phyloP scores from a whole-genome alignment of 1,139 yeast species.

The Kodamaea sp. region DNA sequence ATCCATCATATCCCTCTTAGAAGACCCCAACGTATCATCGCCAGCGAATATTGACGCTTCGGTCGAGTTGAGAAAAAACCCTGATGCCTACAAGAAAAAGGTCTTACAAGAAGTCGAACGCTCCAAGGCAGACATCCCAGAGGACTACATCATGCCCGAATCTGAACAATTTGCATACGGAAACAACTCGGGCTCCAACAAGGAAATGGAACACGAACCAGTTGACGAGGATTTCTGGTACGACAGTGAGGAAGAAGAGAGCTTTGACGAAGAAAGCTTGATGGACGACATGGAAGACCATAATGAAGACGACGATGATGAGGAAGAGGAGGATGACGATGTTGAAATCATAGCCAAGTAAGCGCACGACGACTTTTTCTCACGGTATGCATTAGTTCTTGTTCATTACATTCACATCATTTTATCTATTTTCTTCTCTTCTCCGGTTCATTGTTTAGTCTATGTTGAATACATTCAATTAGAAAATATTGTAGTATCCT shows the following conservation, averaged over 20 bases:
- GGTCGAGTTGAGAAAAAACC: conserved; percentile 83
- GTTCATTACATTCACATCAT: conserved; percentile 8
- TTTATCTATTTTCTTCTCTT: conserved; percentile 4
- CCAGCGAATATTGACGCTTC: conserved; percentile 99
- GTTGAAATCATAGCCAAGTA: conserved; percentile 30
- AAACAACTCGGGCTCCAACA: conserved; percentile 38
- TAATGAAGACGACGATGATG: conserved; percentile 59
- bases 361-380: conserved; percentile 1
- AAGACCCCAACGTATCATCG: conserved; percentile 88
- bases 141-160: conserved; percentile 80
- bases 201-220: conserved; percentile 57
- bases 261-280: conserved; percentile 55
- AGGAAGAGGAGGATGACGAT: conserved; percentile 50
- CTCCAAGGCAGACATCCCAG: conserved; percentile 82
- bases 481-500: conserved; percentile 2
- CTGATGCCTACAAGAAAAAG: conserved; percentile 75
- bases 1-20: conserved; percentile 83
- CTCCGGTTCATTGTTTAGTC: conserved; percentile 4
- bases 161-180: conserved; percentile 61
- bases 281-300: conserved; percentile 57
- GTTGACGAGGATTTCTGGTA: conserved; percentile 89
- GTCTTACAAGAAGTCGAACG: conserved; percentile 83
- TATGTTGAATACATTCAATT: conserved; percentile 7
- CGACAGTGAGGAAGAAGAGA: conserved; percentile 61
- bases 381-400: conserved; percentile 9